Base-by-base conservation (phyloP, 2,329 filamentous ascomycete genomes). In the Cladosporium sp. region DNA sequence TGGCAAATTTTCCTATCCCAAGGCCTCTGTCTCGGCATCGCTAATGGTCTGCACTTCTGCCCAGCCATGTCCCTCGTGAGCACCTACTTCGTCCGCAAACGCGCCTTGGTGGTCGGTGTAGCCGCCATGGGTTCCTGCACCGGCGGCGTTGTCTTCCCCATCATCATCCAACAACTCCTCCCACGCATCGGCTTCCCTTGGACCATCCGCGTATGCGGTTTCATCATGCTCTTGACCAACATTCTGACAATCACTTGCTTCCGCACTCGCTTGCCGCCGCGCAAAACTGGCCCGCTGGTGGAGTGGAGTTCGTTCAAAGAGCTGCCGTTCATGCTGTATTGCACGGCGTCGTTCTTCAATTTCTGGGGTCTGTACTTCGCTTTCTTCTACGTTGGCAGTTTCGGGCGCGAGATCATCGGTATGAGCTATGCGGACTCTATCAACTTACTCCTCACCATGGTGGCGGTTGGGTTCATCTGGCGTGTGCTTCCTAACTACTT, bases 11-110 rank as follows among this genome's bases (percentile, higher is more conserved):
- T 80, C 46, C 69, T 80, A 12, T 67, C 72, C 0, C 77, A 80
- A 54, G 77, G 72, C 12, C 47, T 80, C 19, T 75, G 73, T 49
- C 62, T 77, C 29, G 77, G 78, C 7, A 51, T 79, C 7, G 83
- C 79, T 0, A 78, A 78, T 49, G 84, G 83, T 2, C 78, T 75
- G 48, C 67, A 86, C 3, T 87, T 85, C 65, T 78, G 81, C 42
- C 81, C 85, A 0, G 72, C 77, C 32, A 74, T 88, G 38, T 78
- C 83, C 1, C 76, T 85, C 1, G 68, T 86, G 1, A 78, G 82
- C 8, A 85, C 84, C 2, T 88, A 87, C 59, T 86, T 86, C 59
- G 71, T 71, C 20, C 71, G 70, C 43, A 76, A 70, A 53, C 71
- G 79, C 47, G 74, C 75, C 0, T 65, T 86, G 20, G 82, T 79